A percentile compares a stretch with the other conserved stretches of the same genome.
Conservation (phyloP, 2,329 filamentous ascomycete species). For the Colletotrichum cereale region DNA sequence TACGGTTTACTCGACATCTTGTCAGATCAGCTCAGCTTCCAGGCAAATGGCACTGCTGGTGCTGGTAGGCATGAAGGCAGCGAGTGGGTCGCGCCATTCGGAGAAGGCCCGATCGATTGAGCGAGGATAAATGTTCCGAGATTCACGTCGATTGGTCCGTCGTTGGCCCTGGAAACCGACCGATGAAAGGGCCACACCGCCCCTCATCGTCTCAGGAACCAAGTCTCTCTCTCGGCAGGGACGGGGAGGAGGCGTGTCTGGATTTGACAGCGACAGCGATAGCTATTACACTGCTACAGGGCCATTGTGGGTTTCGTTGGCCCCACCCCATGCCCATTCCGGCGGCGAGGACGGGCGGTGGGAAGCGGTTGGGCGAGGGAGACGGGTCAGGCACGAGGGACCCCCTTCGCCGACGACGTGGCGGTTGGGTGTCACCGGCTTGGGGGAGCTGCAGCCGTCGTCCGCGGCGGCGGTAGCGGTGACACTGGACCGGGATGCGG, state of each 20-base stretch:
- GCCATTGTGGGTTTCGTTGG: not conserved
- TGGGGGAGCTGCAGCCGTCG: constrained; percentile 15
- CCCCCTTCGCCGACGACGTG: constrained; percentile 26
- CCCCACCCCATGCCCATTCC: constrained; percentile 14
- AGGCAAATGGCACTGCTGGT: constrained; percentile 3
- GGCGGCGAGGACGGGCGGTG: constrained; percentile 19
- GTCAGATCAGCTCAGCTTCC: not conserved
- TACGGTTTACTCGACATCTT: not conserved
- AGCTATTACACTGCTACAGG: constrained; percentile 3
- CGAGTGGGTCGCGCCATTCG: constrained; percentile 25
- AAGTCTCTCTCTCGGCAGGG: constrained; percentile 3
- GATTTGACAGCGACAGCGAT: constrained; percentile 12
- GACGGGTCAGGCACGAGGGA: constrained; percentile 28
- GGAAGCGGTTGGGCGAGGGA: constrained; percentile 14
- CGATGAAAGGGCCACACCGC: constrained; percentile 29
- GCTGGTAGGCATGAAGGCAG: constrained; percentile 21
- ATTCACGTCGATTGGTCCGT: constrained; percentile 22
- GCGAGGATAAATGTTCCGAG: constrained; percentile 35
- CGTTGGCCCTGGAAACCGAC: constrained; percentile 21
- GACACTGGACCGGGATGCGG: not conserved
- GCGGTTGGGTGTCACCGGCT: constrained; percentile 36
- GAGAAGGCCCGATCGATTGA: constrained; percentile 39
- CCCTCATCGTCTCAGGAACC: constrained; percentile 26
- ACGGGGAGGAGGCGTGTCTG: constrained; percentile 14
- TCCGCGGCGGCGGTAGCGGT: constrained; percentile 16